Evolutionary conservation across 768 basidiomycete species (phyloP).

Genomic region (Rhizopogon vesiculosus): DNA sequence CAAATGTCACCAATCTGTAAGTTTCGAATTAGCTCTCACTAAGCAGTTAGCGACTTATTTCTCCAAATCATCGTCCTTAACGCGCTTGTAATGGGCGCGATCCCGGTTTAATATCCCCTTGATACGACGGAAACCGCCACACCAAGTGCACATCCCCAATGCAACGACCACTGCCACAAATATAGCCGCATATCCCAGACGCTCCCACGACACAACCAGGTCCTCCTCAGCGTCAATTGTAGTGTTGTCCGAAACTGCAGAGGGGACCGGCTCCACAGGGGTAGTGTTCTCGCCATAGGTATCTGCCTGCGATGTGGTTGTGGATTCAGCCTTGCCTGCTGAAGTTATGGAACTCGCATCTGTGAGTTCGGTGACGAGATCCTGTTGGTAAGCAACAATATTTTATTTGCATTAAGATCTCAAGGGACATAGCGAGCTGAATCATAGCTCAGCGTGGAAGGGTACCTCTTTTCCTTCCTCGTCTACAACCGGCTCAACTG

Average conservation of each 20-base stretch:
- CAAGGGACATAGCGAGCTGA: slow-evolving; percentile 31
- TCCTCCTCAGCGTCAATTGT: slow-evolving; percentile 10
- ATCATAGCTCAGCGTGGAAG: slow-evolving; percentile 89
- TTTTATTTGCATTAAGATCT: slow-evolving; percentile 48
- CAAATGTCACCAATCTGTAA: no score
- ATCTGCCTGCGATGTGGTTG: slow-evolving; percentile 5
- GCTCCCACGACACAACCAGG: not conserved
- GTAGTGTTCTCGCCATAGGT: slow-evolving; percentile 3
- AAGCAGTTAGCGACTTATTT: slow-evolving; percentile 30
- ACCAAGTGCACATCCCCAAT: slow-evolving; percentile 42
- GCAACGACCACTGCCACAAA: slow-evolving; percentile 41
- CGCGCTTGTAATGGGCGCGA: slow-evolving; percentile 38
- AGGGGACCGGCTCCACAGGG: not conserved
- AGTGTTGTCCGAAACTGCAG: slow-evolving; percentile 3
- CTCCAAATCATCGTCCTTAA: slow-evolving; percentile 46
- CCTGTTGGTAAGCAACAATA: slow-evolving; percentile 47
- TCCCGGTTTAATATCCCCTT: slow-evolving; percentile 35
- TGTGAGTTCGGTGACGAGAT: slow-evolving; percentile 20
- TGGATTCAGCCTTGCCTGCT: slow-evolving; percentile 11
- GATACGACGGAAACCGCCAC: slow-evolving; percentile 40
- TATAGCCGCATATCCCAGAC: slow-evolving; percentile 17
- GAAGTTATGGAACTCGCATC: slow-evolving; percentile 10
- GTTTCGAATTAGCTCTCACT: no score
- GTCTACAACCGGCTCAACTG: slow-evolving; percentile 49
- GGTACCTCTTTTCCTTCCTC: slow-evolving; percentile 86